Evolutionary conservation across 2,329 filamentous ascomycete genomes (phyloP).

Genomic region (Scortechinia acanthostroma): DNA sequence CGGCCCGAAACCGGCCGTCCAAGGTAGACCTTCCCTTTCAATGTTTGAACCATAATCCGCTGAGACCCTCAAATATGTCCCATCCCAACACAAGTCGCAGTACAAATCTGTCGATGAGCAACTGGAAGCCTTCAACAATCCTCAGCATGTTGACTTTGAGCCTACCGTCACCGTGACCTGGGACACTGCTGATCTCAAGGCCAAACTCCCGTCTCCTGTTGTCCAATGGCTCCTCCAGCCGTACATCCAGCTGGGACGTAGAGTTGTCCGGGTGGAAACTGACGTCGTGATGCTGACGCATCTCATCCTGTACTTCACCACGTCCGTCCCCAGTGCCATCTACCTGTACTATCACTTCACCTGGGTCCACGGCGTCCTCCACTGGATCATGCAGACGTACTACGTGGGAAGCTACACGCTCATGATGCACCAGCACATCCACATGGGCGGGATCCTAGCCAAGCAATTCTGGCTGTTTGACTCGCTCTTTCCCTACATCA

Average conservation of each 20-base stretch:
- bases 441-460: slow-evolving; percentile 62
- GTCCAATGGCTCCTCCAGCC: slow-evolving; percentile 44
- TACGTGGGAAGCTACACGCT: slow-evolving; percentile 72
- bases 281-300: slow-evolving; percentile 77
- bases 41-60: no score
- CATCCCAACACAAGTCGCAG: no score
- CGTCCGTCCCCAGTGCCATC: slow-evolving; percentile 62
- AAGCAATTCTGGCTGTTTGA: slow-evolving; percentile 47
- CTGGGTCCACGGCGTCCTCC: slow-evolving; percentile 59
- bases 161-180: slow-evolving; percentile 44
- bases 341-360: slow-evolving; percentile 60
- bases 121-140: slow-evolving; percentile 40
- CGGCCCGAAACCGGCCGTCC: no score
- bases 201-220: slow-evolving; percentile 21
- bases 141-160: slow-evolving; percentile 34
- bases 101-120: no score
- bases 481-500: slow-evolving; percentile 62
- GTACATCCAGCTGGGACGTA: slow-evolving; percentile 47
- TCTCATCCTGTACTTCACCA: slow-evolving; percentile 64
- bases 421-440: slow-evolving; percentile 81
- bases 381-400: slow-evolving; percentile 58
- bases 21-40: no score
- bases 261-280: slow-evolving; percentile 54
- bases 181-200: slow-evolving; percentile 35
- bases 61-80: no score